Base-by-base conservation (phyloP, 257 asterid species). In the Fraxinus pennsylvanica region DNA sequence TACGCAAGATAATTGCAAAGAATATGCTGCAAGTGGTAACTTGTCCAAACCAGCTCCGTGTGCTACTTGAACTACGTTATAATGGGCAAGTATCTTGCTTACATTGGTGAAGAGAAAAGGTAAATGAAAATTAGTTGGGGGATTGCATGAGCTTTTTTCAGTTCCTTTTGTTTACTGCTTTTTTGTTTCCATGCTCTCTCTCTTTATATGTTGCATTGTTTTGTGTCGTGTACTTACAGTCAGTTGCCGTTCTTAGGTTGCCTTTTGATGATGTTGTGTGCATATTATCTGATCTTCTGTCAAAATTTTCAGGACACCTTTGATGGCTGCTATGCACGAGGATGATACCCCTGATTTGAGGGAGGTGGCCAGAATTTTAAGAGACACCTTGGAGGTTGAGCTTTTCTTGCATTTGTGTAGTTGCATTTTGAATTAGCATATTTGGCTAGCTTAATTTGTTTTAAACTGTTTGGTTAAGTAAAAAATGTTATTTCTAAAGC, bases 291-390 rank as follows among this genome's bases (percentile, higher is more conserved):
- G 45, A 39, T 29, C 54, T 25, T 81, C 9, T 74, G 35, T 75
- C 57, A 10, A 32, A 76, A 17, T 61, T 84, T 78, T 38, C 83
- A 92, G 98, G 89, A 91, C 97, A 32, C 95, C 91, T 1, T 57
- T 90, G 85, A 84, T 93, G 82, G 92, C 96, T 71, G 91, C 95
- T 30, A 93, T 93, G 98, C 97, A 92, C n/a, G 96, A 89, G 86
- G 98, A 93, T 80, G 93, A 88, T 78, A 87, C 96, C 75, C 91
- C 95, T 1, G 86, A 88, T 80, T 87, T 93, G 84, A 83, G 36
- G 38, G 98, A 92, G 85, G 98, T 90, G 38, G 92, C 90, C 69
- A 85, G 85, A 74, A 84, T 90, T 79, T 82, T 93, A 54, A 71
- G 83, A 68, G 96, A 93, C 35, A 81, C 85, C 30, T 71, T 93